Percentiles rank a stretch among this genome's conserved stretches.
These are phyloP conservation scores for Inga laurina DNA, from an alignment of 306 rosid genomes.

Conservation along the genomic window DNA sequence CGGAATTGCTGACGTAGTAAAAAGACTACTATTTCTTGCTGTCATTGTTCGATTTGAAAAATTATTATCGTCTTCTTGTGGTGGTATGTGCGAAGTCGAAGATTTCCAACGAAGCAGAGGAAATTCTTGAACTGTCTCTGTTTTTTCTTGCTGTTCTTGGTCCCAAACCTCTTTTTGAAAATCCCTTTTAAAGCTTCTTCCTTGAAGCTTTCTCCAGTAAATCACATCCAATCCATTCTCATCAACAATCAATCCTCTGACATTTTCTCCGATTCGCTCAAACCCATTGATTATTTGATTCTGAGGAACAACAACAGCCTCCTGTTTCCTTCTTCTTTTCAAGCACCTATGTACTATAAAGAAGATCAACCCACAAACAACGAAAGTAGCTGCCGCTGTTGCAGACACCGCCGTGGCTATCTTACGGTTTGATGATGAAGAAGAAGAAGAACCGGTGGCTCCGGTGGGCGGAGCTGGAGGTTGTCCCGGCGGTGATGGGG, in stretches of 20 bases:
- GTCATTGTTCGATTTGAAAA: slow-evolving; percentile 31
- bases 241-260: slow-evolving; percentile 76
- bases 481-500: slow-evolving; percentile 1
- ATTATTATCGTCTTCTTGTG: slow-evolving; percentile 10
- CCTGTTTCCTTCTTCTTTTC: slow-evolving; percentile 38
- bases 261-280: slow-evolving; percentile 50
- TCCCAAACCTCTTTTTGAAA: slow-evolving; percentile 35
- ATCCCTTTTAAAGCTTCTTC: slow-evolving; percentile 36
- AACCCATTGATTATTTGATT: slow-evolving; percentile 33
- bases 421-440: slow-evolving; percentile 28
- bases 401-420: slow-evolving; percentile 61
- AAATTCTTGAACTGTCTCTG: slow-evolving; percentile 49
- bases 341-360: slow-evolving; percentile 37
- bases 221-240: slow-evolving; percentile 92
- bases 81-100: slow-evolving; percentile 62
- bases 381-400: slow-evolving; percentile 65
- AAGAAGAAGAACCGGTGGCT: slow-evolving; percentile 35
- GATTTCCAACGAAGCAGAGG: slow-evolving; percentile 84
- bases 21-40: slow-evolving; percentile 30
- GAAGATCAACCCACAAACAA: slow-evolving; percentile 57
- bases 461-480: slow-evolving; percentile 9
- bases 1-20: slow-evolving; percentile 40
- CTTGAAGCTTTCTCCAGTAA: slow-evolving; percentile 81
- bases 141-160: slow-evolving; percentile 15
- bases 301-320: slow-evolving; percentile 35